phyloP scores from a whole-genome alignment of 2,329 filamentous ascomycete species.

The Trichoderma atroviride region DNA sequence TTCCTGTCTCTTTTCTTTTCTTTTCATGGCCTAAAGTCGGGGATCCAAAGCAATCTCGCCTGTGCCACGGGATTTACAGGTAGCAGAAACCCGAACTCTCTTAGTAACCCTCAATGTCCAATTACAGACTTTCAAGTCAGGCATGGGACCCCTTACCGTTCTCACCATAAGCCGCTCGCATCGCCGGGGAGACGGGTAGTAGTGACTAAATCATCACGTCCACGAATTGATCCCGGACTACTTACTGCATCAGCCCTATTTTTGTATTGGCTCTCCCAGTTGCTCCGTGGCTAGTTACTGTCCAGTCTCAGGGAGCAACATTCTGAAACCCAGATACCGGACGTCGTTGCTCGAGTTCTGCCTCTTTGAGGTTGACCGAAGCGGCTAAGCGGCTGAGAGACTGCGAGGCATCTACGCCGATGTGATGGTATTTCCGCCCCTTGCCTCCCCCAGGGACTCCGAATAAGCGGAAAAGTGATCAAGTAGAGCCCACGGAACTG shows the following conservation, averaged over 20 bases:
- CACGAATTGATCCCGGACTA: neutral
- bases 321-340: conserved; percentile 13
- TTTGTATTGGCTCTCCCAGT: neutral
- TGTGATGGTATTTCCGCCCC: conserved; percentile 2
- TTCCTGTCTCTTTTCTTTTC: neutral
- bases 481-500: neutral
- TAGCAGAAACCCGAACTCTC: neutral
- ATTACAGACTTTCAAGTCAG: neutral
- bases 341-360: neutral
- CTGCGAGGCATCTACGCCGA: conserved; percentile 1
- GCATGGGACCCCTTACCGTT: neutral
- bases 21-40: neutral
- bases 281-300: neutral
- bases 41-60: neutral
- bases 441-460: neutral
- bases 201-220: neutral
- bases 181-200: conserved; percentile 7
- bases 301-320: neutral
- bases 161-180: neutral
- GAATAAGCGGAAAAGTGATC: conserved; percentile 2
- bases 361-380: neutral
- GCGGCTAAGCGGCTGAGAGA: conserved; percentile 15
- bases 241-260: conserved; percentile 7
- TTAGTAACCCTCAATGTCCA: neutral
- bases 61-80: neutral